Evolutionary conservation across 2,329 filamentous ascomycete species (phyloP), one percentile per base, ranked within the genome.

Genomic region (Penicillium brevicompactum): DNA sequence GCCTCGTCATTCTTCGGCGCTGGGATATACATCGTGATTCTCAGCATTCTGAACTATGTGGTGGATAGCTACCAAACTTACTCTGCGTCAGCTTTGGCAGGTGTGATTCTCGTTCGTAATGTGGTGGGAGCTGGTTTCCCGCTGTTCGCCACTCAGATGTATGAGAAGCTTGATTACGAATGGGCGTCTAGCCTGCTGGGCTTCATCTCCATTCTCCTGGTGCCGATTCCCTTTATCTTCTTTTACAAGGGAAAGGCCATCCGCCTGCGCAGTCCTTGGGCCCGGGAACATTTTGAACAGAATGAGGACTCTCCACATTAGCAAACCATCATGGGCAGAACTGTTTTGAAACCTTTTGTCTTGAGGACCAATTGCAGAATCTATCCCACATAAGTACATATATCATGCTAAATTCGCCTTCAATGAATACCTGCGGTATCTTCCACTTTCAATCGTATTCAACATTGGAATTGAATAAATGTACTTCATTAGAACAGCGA

Each of bases 11-110:
- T 89, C 53, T 84, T 91, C 51, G 88, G 87, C 11, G 85, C 90
- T 37, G 87, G 87, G 51, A 90, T 90, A 64, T 88, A 87, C 55
- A 77, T 83, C 31, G 88, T 89, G 50, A 89, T 90, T 73, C 87
- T 89, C 81, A 85, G 86, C 13, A 88, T 86, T 5, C 87, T 90
- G 59, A 87, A 91, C 70, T 90, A 91, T 73, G 88, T 90, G 79
- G 83, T 90, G 40, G 86, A 85, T 58, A 86, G 86, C 5, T 90
- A 90, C 64, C 88, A 87, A 0, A 84, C 84, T 0, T 90, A 89
- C 68, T 84, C 87, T 1, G 87, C 88, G 1, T 89, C 86, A 0
- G 88, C 88, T 0, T 88, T 88, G 0, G 88, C 88, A 22, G 88
- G 87, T n/a, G 90, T 90, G 56, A 88, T 87, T n/a, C 87, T 87